Evolutionary conservation across 1,139 yeast genomes (phyloP).

Genomic region (Diutina catenulata): DNA sequence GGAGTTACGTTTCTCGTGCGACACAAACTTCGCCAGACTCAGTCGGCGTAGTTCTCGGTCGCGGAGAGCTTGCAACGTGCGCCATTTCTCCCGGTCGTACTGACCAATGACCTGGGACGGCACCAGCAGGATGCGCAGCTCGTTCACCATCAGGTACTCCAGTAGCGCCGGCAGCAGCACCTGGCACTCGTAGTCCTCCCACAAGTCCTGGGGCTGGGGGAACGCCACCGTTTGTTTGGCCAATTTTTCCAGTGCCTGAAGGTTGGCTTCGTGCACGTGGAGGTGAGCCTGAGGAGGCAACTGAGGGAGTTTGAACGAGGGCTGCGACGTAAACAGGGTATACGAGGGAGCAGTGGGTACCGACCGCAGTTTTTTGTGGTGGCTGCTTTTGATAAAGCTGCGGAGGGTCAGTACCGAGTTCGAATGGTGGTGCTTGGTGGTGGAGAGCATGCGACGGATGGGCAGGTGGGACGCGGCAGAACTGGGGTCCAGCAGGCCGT

Average conservation of each 20-base stretch:
- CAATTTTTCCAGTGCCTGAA: too few species aligned
- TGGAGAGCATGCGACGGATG: background rate
- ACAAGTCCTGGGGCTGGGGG: too few species aligned
- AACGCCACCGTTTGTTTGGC: too few species aligned
- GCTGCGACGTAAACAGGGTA: slow-evolving; percentile 1
- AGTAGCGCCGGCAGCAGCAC: background rate
- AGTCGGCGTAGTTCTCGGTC: background rate
- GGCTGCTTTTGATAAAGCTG: background rate
- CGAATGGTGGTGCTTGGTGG: background rate
- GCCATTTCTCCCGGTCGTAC: slow-evolving; percentile 57
- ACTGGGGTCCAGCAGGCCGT: background rate
- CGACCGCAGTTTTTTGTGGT: slow-evolving; percentile 2
- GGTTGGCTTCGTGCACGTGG: background rate
- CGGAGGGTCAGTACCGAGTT: slow-evolving; percentile 3
- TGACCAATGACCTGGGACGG: slow-evolving; percentile 54
- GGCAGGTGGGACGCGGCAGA: background rate
- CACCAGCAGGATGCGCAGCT: slow-evolving; percentile 28
- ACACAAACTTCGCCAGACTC: slow-evolving; percentile 2
- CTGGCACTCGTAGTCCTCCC: slow-evolving; percentile 1
- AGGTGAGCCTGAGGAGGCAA: background rate
- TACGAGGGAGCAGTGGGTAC: slow-evolving; percentile 1
- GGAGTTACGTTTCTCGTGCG: too few species aligned
- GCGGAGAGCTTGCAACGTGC: slow-evolving; percentile 27
- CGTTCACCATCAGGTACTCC: background rate
- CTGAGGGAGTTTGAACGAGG: background rate